Percentiles rank a stretch among this genome's conserved stretches.
These are phyloP conservation scores for Lodderomyces oxycetoniae DNA, from an alignment of 1,139 yeast species.

Conservation along the genomic window DNA sequence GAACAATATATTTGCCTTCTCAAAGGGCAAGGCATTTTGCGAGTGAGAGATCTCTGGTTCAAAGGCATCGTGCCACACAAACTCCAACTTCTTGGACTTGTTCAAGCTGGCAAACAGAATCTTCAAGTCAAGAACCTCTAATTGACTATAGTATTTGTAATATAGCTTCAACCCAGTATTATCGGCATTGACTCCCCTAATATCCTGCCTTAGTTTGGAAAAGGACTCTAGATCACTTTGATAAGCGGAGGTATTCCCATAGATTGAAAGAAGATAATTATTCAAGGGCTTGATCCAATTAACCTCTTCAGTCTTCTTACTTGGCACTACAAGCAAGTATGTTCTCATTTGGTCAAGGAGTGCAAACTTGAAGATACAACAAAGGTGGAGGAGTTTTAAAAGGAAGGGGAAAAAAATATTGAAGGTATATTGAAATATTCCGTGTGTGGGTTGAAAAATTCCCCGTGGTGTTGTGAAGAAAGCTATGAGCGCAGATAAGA, in stretches of 20 bases:
- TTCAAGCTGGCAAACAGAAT: conserved; percentile 60
- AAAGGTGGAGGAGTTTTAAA: no score
- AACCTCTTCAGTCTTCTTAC: conserved; percentile 54
- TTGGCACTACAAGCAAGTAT: conserved; percentile 31
- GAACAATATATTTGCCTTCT: conserved; percentile 80
- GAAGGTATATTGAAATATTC: no score
- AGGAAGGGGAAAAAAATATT: no score
- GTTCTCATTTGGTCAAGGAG: no score
- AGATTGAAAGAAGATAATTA: conserved; percentile 54
- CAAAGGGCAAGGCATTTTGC: conserved; percentile 68
- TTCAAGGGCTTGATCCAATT: conserved; percentile 67
- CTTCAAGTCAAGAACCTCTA: conserved; percentile 75
- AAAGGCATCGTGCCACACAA: conserved; percentile 81
- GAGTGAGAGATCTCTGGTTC: conserved; percentile 35
- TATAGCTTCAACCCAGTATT: conserved; percentile 47
- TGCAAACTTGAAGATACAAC: no score
- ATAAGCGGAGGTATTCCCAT: conserved; percentile 60
- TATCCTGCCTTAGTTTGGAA: conserved; percentile 58
- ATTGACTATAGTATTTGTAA: conserved; percentile 72
- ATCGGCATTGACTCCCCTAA: conserved; percentile 54
- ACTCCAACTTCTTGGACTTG: conserved; percentile 49
- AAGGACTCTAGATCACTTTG: conserved; percentile 52
- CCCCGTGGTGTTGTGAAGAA: no score
- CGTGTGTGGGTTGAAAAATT: no score
- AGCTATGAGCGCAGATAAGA: no score